Conservation (phyloP, 371 early-diverging fungal species). For the Zychaea mexicana region DNA sequence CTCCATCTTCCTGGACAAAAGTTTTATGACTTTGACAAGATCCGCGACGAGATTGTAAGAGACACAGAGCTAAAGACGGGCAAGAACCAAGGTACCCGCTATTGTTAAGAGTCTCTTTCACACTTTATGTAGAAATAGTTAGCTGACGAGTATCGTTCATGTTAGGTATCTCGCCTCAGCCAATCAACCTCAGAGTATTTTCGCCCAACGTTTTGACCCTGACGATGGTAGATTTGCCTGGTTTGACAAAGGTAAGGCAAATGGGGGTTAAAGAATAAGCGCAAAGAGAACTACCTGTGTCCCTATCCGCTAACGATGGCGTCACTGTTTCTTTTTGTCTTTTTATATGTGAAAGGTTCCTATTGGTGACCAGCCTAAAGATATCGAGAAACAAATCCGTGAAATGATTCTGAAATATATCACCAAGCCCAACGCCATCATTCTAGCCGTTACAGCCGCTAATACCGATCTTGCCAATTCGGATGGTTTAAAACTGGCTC, state of each 20-base stretch:
- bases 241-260: conserved; percentile 82
- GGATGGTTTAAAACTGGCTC: conserved; percentile 96
- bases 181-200: conserved; percentile 95
- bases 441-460: conserved; percentile 97
- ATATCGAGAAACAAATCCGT: conserved; percentile 96
- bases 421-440: conserved; percentile 94
- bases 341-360: conserved; percentile 67
- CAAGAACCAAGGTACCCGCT: conserved; percentile 82
- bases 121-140: background rate
- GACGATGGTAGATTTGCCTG: conserved; percentile 98
- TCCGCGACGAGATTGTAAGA: conserved; percentile 90
- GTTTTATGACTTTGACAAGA: conserved; percentile 92
- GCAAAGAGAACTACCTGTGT: too few relatives aligned
- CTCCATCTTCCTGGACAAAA: conserved; percentile 92
- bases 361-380: conserved; percentile 98
- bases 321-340: too few relatives aligned
- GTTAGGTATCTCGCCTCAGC: conserved; percentile 88
- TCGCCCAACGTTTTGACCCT: conserved; percentile 96
- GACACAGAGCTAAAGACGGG: conserved; percentile 95
- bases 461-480: conserved; percentile 99
- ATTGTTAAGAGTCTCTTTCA: background rate
- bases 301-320: too few relatives aligned
- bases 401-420: conserved; percentile 98
- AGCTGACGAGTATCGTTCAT: background rate
- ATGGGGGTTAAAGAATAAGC: background rate